Percentiles rank a stretch among this genome's conserved stretches.
These are phyloP conservation scores for Ilyonectria destructans DNA, from an alignment of 2,329 filamentous ascomycete species.

Conservation along the genomic window DNA sequence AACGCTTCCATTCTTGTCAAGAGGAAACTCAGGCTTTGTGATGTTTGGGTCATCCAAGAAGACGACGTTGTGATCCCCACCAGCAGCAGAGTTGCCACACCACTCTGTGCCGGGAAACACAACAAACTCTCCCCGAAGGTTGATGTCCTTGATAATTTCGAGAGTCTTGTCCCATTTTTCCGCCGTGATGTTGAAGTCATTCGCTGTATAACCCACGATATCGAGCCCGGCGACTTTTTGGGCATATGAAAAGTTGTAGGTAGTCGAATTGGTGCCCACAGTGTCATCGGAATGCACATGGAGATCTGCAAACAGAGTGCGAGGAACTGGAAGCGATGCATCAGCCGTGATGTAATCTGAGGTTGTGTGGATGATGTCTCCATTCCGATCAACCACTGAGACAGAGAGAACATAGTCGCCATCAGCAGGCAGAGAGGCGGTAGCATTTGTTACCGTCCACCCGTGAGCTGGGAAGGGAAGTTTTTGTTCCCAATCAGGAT, in stretches of 20 bases:
- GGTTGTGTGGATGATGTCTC: background rate
- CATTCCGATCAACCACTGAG: background rate
- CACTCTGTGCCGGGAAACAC: slow-evolving; percentile 55
- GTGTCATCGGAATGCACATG: slow-evolving; percentile 58
- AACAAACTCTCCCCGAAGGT: slow-evolving; percentile 46
- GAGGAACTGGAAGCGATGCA: slow-evolving; percentile 40
- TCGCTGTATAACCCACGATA: slow-evolving; percentile 57
- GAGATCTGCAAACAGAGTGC: slow-evolving; percentile 52
- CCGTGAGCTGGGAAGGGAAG: background rate
- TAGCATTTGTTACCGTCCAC: slow-evolving; percentile 4
- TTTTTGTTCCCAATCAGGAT: background rate
- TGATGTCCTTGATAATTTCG: slow-evolving; percentile 46
- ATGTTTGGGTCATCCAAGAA: slow-evolving; percentile 52
- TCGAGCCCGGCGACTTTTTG: slow-evolving; percentile 55
- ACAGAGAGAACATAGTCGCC: slow-evolving; percentile 4
- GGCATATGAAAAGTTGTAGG: slow-evolving; percentile 58
- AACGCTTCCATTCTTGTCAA: slow-evolving; percentile 52
- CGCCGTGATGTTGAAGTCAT: slow-evolving; percentile 58
- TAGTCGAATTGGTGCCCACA: slow-evolving; percentile 54
- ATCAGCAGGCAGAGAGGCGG: background rate
- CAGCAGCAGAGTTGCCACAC: slow-evolving; percentile 56
- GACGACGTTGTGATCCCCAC: slow-evolving; percentile 52
- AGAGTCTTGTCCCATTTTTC: slow-evolving; percentile 51
- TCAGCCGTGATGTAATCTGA: slow-evolving; percentile 40
- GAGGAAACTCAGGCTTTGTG: slow-evolving; percentile 47